A percentile compares a stretch with the other conserved stretches of the same genome.
Conservation (phyloP, 1,284 basidiomycete species). For the Leccinum colubrinum region DNA sequence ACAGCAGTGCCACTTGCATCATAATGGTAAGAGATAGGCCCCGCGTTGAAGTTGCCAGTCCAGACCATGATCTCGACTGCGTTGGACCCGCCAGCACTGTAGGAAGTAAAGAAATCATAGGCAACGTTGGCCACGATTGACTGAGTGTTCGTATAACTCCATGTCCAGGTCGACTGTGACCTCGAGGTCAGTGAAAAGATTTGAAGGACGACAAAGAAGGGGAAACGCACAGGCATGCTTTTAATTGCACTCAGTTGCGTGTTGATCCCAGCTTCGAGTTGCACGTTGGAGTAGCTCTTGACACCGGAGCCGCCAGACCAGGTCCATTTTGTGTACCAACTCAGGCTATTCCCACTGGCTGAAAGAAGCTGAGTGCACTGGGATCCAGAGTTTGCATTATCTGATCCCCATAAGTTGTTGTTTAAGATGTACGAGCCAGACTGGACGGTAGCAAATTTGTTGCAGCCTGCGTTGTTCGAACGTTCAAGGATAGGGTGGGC, state of each 20-base stretch:
- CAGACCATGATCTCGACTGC: slow-evolving; percentile 68
- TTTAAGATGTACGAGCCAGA: slow-evolving; percentile 47
- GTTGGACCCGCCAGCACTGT: slow-evolving; percentile 46
- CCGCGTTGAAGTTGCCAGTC: slow-evolving; percentile 57
- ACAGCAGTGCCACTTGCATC: slow-evolving; percentile 45
- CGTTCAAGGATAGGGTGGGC: slow-evolving; percentile 12
- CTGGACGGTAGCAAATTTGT: slow-evolving; percentile 50
- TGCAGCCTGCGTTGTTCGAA: slow-evolving; percentile 31
- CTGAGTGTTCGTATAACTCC: slow-evolving; percentile 35
- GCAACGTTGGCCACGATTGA: slow-evolving; percentile 51
- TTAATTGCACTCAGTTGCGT: slow-evolving; percentile 51
- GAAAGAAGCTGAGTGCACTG: slow-evolving; percentile 54
- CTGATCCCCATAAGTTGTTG: slow-evolving; percentile 53
- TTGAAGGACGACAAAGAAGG: not conserved
- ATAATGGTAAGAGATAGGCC: slow-evolving; percentile 54
- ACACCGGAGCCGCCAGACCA: slow-evolving; percentile 54
- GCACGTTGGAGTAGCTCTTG: slow-evolving; percentile 62
- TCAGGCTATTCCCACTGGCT: slow-evolving; percentile 42
- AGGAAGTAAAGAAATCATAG: slow-evolving; percentile 63
- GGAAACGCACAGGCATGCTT: slow-evolving; percentile 49
- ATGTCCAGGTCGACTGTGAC: slow-evolving; percentile 41
- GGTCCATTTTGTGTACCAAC: slow-evolving; percentile 54
- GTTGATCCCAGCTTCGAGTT: slow-evolving; percentile 51
- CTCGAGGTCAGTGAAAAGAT: not conserved
- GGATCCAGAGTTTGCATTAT: slow-evolving; percentile 47